These are phyloP conservation scores for Phoma herbarum DNA, from an alignment of 2,329 filamentous ascomycete species.

Conservation along the genomic window DNA sequence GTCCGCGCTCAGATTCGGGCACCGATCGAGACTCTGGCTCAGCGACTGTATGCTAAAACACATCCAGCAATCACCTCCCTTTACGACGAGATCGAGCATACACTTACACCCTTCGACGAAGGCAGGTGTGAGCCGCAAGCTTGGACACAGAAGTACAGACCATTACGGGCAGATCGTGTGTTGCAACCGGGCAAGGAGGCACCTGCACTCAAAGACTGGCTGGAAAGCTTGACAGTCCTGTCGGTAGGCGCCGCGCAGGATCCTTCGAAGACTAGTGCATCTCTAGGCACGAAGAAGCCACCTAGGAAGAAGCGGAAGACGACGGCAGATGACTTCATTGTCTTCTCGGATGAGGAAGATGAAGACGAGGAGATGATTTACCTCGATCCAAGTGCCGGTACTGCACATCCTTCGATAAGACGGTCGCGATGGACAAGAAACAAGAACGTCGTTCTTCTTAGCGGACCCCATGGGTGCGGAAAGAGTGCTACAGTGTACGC, in stretches of 20 bases:
- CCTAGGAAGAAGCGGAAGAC: constrained; percentile 70
- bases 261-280: constrained; percentile 27
- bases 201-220: constrained; percentile 78
- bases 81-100: constrained; percentile 66
- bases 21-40: constrained; percentile 16
- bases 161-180: constrained; percentile 72
- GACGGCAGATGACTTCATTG: constrained; percentile 50
- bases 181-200: constrained; percentile 78
- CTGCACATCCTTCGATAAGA: constrained; percentile 57
- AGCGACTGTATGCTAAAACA: constrained; percentile 10
- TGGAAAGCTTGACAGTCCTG: constrained; percentile 77
- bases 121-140: constrained; percentile 75
- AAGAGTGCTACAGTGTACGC: constrained; percentile 95
- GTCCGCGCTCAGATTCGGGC: constrained; percentile 42
- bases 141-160: constrained; percentile 90
- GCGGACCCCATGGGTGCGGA: constrained; percentile 87
- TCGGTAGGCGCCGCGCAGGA: constrained; percentile 70
- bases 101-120: constrained; percentile 80
- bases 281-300: constrained; percentile 35
- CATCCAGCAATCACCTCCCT: constrained; percentile 70
- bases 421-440: constrained; percentile 49
- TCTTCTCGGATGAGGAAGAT: constrained; percentile 44
- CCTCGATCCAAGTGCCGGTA: constrained; percentile 70
- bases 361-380: constrained; percentile 65
- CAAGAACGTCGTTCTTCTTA: constrained; percentile 84